Percentiles rank a stretch among this genome's conserved stretches.
These are phyloP conservation scores for Fusarium buxicola DNA, from an alignment of 2,329 filamentous ascomycete species.

Conservation along the genomic window DNA sequence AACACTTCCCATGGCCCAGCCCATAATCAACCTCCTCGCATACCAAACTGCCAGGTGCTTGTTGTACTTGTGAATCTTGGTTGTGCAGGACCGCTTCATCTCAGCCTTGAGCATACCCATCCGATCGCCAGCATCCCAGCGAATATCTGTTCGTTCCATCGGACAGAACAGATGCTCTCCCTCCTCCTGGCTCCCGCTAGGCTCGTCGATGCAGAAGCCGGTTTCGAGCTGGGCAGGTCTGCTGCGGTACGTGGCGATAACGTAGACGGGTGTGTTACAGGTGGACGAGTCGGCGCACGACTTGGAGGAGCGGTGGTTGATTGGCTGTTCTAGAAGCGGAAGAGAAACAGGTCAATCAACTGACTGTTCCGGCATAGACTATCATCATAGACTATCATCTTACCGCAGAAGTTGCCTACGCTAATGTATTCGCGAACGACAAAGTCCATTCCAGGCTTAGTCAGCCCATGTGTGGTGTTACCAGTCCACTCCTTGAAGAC, in stretches of 20 bases:
- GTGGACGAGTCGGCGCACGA: conserved; percentile 28
- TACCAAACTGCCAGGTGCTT: conserved; percentile 50
- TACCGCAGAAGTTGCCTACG: conserved; percentile 47
- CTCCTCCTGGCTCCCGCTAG: conserved; percentile 9
- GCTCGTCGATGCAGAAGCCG: conserved; percentile 44
- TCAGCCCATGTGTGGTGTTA: conserved; percentile 5
- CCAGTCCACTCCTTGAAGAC: conserved; percentile 47
- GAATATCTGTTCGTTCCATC: conserved; percentile 44
- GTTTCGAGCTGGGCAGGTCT: conserved; percentile 45
- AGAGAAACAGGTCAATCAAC: neutral
- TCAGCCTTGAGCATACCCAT: conserved; percentile 23
- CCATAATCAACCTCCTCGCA: conserved; percentile 36
- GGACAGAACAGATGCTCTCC: conserved; percentile 43
- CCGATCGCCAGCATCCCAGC: conserved; percentile 43
- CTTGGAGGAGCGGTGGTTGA: conserved; percentile 21
- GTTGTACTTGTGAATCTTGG: conserved; percentile 47
- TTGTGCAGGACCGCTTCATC: conserved; percentile 41
- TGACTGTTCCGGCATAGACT: neutral
- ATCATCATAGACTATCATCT: too few species aligned
- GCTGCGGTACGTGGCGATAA: conserved; percentile 45
- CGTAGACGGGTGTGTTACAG: conserved; percentile 41
- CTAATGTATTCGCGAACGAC: conserved; percentile 43
- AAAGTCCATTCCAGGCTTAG: conserved; percentile 47
- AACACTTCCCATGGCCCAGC: conserved; percentile 45
- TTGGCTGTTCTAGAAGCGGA: conserved; percentile 24